Base-by-base conservation (phyloP, 2,329 filamentous ascomycete species). In the Fusarium metavorans region DNA sequence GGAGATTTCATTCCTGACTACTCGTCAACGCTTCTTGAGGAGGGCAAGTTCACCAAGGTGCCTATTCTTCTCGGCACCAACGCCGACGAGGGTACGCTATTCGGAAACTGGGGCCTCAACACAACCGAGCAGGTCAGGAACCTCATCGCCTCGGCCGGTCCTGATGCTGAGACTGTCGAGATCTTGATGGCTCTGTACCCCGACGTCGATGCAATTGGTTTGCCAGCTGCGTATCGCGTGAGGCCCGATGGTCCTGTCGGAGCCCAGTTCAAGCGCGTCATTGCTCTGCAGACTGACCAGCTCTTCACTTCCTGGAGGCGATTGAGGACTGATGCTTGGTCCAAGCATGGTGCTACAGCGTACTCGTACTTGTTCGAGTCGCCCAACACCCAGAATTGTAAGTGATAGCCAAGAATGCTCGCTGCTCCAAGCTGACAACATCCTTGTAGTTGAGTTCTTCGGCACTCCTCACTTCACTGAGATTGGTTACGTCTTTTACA, bases 1-100 rank as follows among this genome's bases (percentile, higher is more conserved):
- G 81, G 80, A 16, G 80, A 84, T 43, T 84, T 84, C 6, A 78
- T 87, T 6, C 82, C 83, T 4, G 78, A 77, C 16, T 77, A 83
- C 62, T 84, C 84, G 6, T 89, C 88, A 6, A 80, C 86, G 2
- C 89, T 92, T 74, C 83, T 93, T 2, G 82, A 83, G 1, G 80
- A 85, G 2, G 91, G 91, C 39, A 86, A 87, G 14, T 93, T 93
- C 72, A 88, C 92, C 67, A 87, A 89, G 68, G 89, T 93, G 0
- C 91, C 91, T 0, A 87, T 93, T 39, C 85, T 94, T 6, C 83
- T 87, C 25, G 92, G 92, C 9, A 87, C 87, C 16, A 93, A 92
- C 77, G 87, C 87, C 0, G 92, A 93, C 73, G 92, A 94, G 77
- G 92, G 82, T n/a, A 87, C 86, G 0, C 82, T 84, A 1, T 92